Evolutionary conservation across 2,329 filamentous ascomycete genomes (phyloP).

Genomic region (Trichoderma polysporum): DNA sequence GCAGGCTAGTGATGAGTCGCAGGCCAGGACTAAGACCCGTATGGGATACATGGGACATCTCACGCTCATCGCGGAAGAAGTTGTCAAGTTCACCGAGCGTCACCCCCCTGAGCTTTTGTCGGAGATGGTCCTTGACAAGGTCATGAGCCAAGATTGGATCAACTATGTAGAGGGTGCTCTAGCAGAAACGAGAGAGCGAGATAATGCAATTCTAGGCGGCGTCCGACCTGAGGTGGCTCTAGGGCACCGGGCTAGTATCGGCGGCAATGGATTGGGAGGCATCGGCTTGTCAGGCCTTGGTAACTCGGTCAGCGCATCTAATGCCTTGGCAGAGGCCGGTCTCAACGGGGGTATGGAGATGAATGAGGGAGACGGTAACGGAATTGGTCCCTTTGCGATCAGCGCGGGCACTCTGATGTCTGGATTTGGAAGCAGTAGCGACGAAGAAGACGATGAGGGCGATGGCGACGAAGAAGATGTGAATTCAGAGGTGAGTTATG

Average conservation of each 20-base stretch:
- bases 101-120: constrained; percentile 87
- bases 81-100: constrained; percentile 96
- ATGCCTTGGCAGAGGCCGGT: constrained; percentile 75
- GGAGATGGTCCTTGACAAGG: constrained; percentile 78
- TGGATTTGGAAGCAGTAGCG: constrained; percentile 91
- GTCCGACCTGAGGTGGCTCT: constrained; percentile 89
- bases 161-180: constrained; percentile 92
- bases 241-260: constrained; percentile 68
- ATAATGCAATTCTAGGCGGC: constrained; percentile 96
- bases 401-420: constrained; percentile 75
- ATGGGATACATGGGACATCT: constrained; percentile 98
- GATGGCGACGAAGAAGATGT: constrained; percentile 79
- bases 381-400: constrained; percentile 70
- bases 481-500: constrained; percentile 62
- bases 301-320: constrained; percentile 50
- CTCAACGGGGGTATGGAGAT: constrained; percentile 75
- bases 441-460: constrained; percentile 94
- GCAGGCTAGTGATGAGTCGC: constrained; percentile 79
- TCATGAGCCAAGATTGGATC: constrained; percentile 88
- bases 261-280: constrained; percentile 47
- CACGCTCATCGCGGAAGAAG: constrained; percentile 95
- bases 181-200: constrained; percentile 88
- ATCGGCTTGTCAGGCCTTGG: constrained; percentile 49
- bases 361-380: constrained; percentile 61
- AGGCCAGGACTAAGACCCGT: constrained; percentile 79